A percentile compares a stretch with the other conserved stretches of the same genome.
phyloP scores from a whole-genome alignment of 2,329 filamentous ascomycete genomes.

The Xylariaceae sp. region DNA sequence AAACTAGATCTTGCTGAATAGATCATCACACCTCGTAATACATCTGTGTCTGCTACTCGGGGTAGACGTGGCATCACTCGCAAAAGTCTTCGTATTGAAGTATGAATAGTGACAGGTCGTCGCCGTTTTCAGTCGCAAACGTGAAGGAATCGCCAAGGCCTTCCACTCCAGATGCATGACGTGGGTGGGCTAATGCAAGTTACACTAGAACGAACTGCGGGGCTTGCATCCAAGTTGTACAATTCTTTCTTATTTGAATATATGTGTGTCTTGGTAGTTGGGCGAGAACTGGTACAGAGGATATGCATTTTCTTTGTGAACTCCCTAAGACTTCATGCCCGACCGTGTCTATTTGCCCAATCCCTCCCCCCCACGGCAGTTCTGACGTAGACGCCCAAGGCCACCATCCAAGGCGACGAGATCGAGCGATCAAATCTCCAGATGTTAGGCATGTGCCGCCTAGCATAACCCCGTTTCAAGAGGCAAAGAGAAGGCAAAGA shows the following conservation, averaged over 20 bases:
- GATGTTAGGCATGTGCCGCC: not conserved
- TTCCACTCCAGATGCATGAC: not conserved
- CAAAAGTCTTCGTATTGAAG: not conserved
- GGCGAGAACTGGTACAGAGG: not conserved
- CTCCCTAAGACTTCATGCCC: not conserved
- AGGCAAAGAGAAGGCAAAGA: not conserved
- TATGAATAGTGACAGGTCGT: too few species aligned
- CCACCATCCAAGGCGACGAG: not conserved
- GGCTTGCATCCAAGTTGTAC: not conserved
- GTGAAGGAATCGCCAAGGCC: not conserved
- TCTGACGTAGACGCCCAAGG: not conserved
- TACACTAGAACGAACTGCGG: not conserved
- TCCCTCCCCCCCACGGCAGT: not conserved
- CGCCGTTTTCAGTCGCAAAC: not conserved
- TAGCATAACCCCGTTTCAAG: not conserved
- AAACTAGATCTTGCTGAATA: not conserved
- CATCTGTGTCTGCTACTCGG: not conserved
- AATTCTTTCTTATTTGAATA: not conserved
- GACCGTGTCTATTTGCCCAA: not conserved
- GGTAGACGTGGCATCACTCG: not conserved
- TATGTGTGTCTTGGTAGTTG: not conserved
- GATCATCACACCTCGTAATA: not conserved
- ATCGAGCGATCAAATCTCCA: not conserved
- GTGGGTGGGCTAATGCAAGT: not conserved
- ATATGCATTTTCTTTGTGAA: not conserved